Conservation (phyloP, 2,329 filamentous ascomycete species). For the Cryphonectria naterciae region DNA sequence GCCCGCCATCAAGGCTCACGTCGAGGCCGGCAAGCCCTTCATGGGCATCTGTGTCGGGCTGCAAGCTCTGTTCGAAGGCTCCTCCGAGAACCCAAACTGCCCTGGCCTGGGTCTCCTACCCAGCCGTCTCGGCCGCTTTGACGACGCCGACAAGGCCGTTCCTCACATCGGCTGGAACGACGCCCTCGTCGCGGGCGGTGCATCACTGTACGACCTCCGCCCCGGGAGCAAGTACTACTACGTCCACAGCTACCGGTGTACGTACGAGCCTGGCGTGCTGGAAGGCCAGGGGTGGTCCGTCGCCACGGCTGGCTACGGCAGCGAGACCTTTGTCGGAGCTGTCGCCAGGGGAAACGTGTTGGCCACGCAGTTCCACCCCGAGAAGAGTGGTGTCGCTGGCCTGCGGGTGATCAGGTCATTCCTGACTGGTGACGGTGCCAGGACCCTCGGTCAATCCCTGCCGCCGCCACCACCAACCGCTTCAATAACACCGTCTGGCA, state of each 20-base stretch:
- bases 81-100: constrained; percentile 74
- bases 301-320: constrained; percentile 86
- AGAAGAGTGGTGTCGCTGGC: constrained; percentile 92
- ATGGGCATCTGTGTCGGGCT: constrained; percentile 97
- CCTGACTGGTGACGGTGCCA: constrained; percentile 69
- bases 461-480: constrained; percentile 23
- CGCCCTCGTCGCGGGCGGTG: constrained; percentile 64
- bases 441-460: constrained; percentile 49
- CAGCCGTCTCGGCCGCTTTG: constrained; percentile 73
- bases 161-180: constrained; percentile 99
- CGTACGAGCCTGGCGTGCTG: constrained; percentile 73
- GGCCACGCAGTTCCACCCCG: constrained; percentile 95
- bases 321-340: constrained; percentile 89
- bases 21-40: constrained; percentile 90
- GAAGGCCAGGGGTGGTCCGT: constrained; percentile 87
- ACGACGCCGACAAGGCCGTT: constrained; percentile 81
- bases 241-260: constrained; percentile 90
- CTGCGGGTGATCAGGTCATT: constrained; percentile 85
- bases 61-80: constrained; percentile 87
- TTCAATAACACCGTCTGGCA: constrained; percentile 16
- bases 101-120: constrained; percentile 78
- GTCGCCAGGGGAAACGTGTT: constrained; percentile 84
- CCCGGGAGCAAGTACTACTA: constrained; percentile 97
- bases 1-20: constrained; percentile 80
- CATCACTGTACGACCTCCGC: constrained; percentile 73